A percentile compares a stretch with the other conserved stretches of the same genome.
Evolutionary conservation across 2,329 filamentous ascomycete species (phyloP).

Genomic region (Aspergillus niger): DNA sequence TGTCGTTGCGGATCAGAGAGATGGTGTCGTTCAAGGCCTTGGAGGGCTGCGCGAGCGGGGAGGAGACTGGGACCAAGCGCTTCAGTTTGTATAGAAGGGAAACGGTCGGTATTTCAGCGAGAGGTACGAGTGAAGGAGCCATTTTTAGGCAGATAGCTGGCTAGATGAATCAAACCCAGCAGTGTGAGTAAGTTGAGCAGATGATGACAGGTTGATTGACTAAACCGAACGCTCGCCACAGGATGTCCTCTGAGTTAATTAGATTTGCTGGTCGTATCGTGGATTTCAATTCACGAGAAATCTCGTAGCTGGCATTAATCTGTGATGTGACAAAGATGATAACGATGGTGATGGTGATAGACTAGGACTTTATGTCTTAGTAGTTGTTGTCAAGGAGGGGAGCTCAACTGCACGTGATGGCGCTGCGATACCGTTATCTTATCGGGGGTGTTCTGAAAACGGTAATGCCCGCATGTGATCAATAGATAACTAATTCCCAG

Average conservation of each 20-base stretch:
- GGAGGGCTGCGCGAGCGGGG: constrained; percentile 44
- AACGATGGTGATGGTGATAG: background rate
- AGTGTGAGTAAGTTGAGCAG: background rate
- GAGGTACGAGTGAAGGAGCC: constrained; percentile 22
- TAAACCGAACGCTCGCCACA: background rate
- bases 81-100: constrained; percentile 65
- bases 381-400: constrained; percentile 6
- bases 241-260: background rate
- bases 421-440: constrained; percentile 18
- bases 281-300: background rate
- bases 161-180: background rate
- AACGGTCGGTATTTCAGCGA: constrained; percentile 45
- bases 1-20: constrained; percentile 72
- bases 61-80: constrained; percentile 46
- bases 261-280: background rate
- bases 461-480: background rate
- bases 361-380: background rate
- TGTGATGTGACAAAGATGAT: background rate
- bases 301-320: background rate
- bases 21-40: constrained; percentile 57
- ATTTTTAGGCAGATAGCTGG: constrained; percentile 14
- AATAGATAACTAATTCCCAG: background rate
- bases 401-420: constrained; percentile 21
- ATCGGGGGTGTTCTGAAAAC: constrained; percentile 3
- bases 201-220: background rate